Conservation (phyloP, 306 rosid species). For the Echinosophora koreensis region DNA sequence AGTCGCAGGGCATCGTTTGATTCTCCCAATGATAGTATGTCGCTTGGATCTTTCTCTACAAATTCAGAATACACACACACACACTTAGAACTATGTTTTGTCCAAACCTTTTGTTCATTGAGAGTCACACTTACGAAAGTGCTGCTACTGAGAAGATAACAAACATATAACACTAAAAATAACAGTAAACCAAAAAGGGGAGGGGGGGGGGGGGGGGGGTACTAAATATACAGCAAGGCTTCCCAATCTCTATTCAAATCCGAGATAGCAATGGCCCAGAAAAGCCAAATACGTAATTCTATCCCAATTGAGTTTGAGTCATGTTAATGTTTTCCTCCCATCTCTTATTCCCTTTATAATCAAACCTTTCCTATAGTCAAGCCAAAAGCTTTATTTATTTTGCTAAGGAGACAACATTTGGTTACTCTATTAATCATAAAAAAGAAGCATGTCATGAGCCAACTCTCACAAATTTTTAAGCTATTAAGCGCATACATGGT, state of each 20-base stretch:
- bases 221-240: slow-evolving; percentile 1
- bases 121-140: not conserved
- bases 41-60: slow-evolving; percentile 36
- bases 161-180: not conserved
- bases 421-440: slow-evolving; percentile 8
- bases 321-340: not conserved
- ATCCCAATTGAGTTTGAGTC: slow-evolving; percentile 5
- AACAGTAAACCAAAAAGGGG: not conserved
- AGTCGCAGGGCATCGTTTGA: slow-evolving; percentile 59
- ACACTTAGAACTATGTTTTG: slow-evolving; percentile 4
- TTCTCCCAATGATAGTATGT: slow-evolving; percentile 71
- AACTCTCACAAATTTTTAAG: not conserved
- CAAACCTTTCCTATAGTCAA: not conserved
- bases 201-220: not conserved
- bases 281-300: not conserved
- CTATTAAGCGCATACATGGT: no score
- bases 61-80: not conserved
- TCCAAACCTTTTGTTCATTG: not conserved
- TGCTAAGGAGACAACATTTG: slow-evolving; percentile 20
- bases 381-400: not conserved
- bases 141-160: slow-evolving; percentile 3
- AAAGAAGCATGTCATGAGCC: slow-evolving; percentile 5
- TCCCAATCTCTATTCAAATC: not conserved
- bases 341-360: not conserved
- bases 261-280: not conserved